A percentile compares a stretch with the other conserved stretches of the same genome.
These are phyloP conservation scores for Zygosaccharomyces sapae DNA, from an alignment of 1,139 yeast genomes.

Conservation along the genomic window DNA sequence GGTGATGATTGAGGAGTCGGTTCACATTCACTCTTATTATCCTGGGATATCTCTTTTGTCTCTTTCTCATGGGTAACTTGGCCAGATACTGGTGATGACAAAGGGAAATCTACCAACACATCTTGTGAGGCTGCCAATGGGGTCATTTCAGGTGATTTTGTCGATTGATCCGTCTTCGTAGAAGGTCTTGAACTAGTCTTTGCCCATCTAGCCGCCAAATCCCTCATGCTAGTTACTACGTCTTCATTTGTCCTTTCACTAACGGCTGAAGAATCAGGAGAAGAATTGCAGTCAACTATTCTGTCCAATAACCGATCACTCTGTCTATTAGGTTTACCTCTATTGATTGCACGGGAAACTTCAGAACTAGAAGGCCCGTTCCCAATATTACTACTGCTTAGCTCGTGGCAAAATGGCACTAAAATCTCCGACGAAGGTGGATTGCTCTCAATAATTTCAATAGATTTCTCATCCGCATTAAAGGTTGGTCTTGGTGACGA, in stretches of 20 bases:
- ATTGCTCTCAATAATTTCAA: slow-evolving; percentile 6
- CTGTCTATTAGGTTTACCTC: not conserved
- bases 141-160: not conserved
- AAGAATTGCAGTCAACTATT: slow-evolving; percentile 7
- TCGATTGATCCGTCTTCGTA: not conserved
- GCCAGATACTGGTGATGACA: slow-evolving; percentile 1
- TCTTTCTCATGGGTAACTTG: not conserved
- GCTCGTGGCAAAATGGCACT: slow-evolving; percentile 15
- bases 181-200: not conserved
- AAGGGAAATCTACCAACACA: slow-evolving; percentile 1
- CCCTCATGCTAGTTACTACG: not conserved
- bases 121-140: not conserved
- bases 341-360: not conserved
- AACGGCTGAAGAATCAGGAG: slow-evolving; percentile 4
- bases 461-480: slow-evolving; percentile 2
- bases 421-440: slow-evolving; percentile 6
- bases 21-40: not conserved
- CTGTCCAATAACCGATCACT: slow-evolving; percentile 8
- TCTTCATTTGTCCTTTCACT: not conserved
- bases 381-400: slow-evolving; percentile 4
- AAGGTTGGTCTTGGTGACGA: slow-evolving; percentile 12
- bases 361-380: not conserved
- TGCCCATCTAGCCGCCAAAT: slow-evolving; percentile 1
- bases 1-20: not conserved
- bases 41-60: not conserved